These are phyloP conservation scores for Hymenoscyphus infarciens DNA, from an alignment of 2,329 filamentous ascomycete genomes.

Conservation along the genomic window DNA sequence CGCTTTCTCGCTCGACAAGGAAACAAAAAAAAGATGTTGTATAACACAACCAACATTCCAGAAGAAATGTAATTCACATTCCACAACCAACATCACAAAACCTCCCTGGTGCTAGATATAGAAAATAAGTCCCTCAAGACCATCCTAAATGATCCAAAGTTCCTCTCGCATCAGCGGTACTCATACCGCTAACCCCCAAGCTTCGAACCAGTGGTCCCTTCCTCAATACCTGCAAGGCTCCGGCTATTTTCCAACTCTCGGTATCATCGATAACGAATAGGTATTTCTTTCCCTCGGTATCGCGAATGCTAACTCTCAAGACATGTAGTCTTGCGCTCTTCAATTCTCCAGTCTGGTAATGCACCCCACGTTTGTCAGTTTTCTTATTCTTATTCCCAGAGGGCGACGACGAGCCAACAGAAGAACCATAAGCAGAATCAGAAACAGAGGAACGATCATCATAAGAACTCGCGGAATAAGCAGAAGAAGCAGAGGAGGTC, in stretches of 20 bases:
- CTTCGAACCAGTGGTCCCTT: slow-evolving; percentile 58
- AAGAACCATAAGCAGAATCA: slow-evolving; percentile 34
- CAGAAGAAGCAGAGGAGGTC: slow-evolving; percentile 43
- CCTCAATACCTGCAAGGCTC: slow-evolving; percentile 57
- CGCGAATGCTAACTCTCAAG: slow-evolving; percentile 59
- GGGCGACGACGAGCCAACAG: slow-evolving; percentile 28
- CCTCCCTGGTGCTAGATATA: neutral
- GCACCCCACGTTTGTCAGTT: slow-evolving; percentile 28
- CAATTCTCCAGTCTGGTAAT: slow-evolving; percentile 50
- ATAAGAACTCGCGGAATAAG: slow-evolving; percentile 36
- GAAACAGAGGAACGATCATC: slow-evolving; percentile 28
- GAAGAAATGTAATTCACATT: slow-evolving; percentile 11
- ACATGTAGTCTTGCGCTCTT: slow-evolving; percentile 56
- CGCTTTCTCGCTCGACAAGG: slow-evolving; percentile 9
- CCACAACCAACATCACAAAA: slow-evolving; percentile 8
- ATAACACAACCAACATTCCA: slow-evolving; percentile 6
- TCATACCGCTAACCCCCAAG: slow-evolving; percentile 56
- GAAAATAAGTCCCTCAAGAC: slow-evolving; percentile 13
- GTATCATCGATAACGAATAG: slow-evolving; percentile 62
- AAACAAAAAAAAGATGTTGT: neutral
- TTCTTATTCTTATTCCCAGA: slow-evolving; percentile 21
- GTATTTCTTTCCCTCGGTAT: slow-evolving; percentile 64
- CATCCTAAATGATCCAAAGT: slow-evolving; percentile 58
- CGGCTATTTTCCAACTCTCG: slow-evolving; percentile 65
- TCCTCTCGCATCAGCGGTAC: slow-evolving; percentile 49